These are phyloP conservation scores for Epichloe typhina DNA, from an alignment of 2,329 filamentous ascomycete genomes.

Conservation along the genomic window DNA sequence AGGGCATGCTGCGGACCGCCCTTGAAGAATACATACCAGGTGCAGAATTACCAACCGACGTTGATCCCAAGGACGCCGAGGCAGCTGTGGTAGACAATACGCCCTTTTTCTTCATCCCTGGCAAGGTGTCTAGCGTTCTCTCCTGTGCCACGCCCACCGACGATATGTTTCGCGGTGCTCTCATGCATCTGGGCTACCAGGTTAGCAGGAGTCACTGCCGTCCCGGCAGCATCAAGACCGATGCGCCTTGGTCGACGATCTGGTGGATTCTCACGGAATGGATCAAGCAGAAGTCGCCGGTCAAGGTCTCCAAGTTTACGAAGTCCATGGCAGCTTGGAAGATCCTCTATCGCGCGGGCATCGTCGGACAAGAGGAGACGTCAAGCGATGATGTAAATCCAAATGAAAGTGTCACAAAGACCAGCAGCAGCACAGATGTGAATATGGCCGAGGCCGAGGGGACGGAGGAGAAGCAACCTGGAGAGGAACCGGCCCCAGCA, in stretches of 20 bases:
- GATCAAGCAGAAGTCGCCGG: conserved; percentile 65
- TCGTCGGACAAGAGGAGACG: conserved; percentile 20
- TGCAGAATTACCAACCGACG: conserved; percentile 24
- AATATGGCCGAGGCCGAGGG: conserved; percentile 28
- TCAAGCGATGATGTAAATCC: conserved; percentile 1
- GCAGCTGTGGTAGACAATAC: conserved; percentile 56
- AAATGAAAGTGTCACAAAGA: neutral
- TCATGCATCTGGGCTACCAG: conserved; percentile 67
- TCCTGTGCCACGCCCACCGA: conserved; percentile 72
- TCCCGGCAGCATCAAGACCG: conserved; percentile 80
- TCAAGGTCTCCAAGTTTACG: conserved; percentile 60
- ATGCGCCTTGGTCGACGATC: conserved; percentile 78
- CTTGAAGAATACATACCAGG: conserved; percentile 53
- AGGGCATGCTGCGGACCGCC: conserved; percentile 84
- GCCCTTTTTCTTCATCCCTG: conserved; percentile 80
- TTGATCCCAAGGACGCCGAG: conserved; percentile 31
- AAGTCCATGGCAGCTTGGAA: conserved; percentile 57
- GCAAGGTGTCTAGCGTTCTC: conserved; percentile 58
- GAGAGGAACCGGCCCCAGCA: conserved; percentile 3
- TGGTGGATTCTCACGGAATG: conserved; percentile 94
- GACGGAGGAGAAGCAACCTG: conserved; percentile 14
- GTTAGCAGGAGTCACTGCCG: conserved; percentile 82
- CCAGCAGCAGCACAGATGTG: conserved; percentile 9
- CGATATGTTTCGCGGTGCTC: conserved; percentile 65
- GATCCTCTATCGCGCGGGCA: conserved; percentile 39